These are phyloP conservation scores for Boletus barrowsii DNA, from an alignment of 768 basidiomycete genomes.

Conservation along the genomic window DNA sequence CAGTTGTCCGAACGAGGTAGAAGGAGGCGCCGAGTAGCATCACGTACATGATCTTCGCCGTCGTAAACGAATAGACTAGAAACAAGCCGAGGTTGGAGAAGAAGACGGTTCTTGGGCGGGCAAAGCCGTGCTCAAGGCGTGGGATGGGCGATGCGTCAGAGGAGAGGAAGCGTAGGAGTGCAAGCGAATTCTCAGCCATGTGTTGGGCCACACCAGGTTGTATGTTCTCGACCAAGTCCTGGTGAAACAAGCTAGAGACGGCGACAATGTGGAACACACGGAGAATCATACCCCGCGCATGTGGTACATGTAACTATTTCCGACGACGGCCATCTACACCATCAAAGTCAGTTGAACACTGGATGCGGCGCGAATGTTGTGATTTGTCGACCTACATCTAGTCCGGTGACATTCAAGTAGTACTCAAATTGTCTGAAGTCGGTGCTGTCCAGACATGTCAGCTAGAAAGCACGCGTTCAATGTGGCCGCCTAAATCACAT, in stretches of 20 bases:
- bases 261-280: background rate
- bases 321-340: constrained; percentile 82
- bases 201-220: constrained; percentile 83
- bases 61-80: constrained; percentile 70
- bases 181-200: constrained; percentile 87
- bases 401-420: constrained; percentile 85
- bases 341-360: background rate
- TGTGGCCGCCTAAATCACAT: constrained; percentile 13
- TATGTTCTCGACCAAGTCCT: constrained; percentile 81
- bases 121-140: constrained; percentile 48
- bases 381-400: constrained; percentile 62
- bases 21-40: constrained; percentile 47
- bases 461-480: constrained; percentile 8
- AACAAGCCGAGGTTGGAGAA: constrained; percentile 68
- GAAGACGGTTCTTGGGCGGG: constrained; percentile 68
- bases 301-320: constrained; percentile 92
- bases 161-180: constrained; percentile 72
- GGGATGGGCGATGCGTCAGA: constrained; percentile 69
- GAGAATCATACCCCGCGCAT: constrained; percentile 68
- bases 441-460: constrained; percentile 50
- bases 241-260: background rate
- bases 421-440: constrained; percentile 94
- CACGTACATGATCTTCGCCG: constrained; percentile 64
- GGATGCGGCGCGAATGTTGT: background rate
- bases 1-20: constrained; percentile 37